Base-by-base conservation (phyloP, 2,329 filamentous ascomycete species). In the Neonectria faginata region DNA sequence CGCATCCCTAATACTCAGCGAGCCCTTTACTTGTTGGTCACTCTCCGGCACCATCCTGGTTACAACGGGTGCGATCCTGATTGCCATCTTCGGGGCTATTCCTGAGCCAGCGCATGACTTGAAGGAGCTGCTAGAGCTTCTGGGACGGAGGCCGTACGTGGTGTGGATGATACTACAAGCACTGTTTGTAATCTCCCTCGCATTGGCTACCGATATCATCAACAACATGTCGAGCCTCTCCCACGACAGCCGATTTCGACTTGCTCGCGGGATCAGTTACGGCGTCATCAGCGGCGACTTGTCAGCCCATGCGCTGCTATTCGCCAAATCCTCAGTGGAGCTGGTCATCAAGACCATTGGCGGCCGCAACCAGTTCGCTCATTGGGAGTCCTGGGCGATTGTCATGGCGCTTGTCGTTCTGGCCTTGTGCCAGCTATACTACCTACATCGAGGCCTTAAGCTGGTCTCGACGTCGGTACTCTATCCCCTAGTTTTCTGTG, bases 301-400 rank as follows among this genome's bases (percentile, higher is more conserved):
- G 2, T 98, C 96, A 1, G 96, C 96, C 1, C 96, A 99, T 79
- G 94, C 92, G 20, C 86, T 99, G 18, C 86, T 99, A 16, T 89
- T 99, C 69, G 96, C 96, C 67, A 99, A 99, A 80, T 97, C 94
- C 31, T 95, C 96, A 9, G 96, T 99, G 57, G 96, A 99, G 81
- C 85, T 99, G 42, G 85, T 99, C 56, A 93, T 99, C 62, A 86
- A 86, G 73, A 98, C 96, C 3, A 85, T 94, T 50, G 94, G 97
- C 76, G 88, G 91, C 66, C 87, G 90, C 71, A 99, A 99, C 76
- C 93, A 99, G 80, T 99, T 99, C 79, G 90, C 94, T 65, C 91
- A 92, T 70, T 98, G 95, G 92, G 91, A 97, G 78, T 94, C 95
- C 1, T 99, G 95, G 94, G 86, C 92, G 68, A 94, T 98, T 60